These are phyloP conservation scores for Leucaena leucocephala DNA, from an alignment of 306 rosid genomes.

Conservation along the genomic window DNA sequence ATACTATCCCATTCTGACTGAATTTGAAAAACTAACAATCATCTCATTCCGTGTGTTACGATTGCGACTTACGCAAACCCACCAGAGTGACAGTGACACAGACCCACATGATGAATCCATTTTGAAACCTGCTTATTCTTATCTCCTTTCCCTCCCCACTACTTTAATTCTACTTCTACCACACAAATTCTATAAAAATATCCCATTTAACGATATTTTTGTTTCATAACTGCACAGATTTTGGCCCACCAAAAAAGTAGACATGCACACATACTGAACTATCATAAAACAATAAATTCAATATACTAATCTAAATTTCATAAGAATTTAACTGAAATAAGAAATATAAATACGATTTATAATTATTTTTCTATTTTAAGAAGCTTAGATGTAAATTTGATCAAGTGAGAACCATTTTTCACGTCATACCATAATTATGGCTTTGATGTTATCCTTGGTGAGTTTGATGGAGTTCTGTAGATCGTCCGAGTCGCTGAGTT, in stretches of 20 bases:
- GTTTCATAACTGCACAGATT: background rate
- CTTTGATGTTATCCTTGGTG: slow-evolving; percentile 83
- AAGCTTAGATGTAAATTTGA: too few species aligned
- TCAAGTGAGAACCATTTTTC: background rate
- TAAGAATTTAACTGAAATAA: too few species aligned
- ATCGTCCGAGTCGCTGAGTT: slow-evolving; percentile 49
- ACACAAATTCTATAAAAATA: background rate
- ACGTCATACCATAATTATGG: slow-evolving; percentile 75
- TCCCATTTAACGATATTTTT: background rate
- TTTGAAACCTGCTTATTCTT: background rate
- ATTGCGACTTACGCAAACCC: background rate
- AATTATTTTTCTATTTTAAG: too few species aligned
- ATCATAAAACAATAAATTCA: background rate
- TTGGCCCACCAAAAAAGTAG: background rate
- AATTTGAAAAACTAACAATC: background rate
- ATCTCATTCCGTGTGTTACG: background rate
- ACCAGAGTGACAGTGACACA: background rate
- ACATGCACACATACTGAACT: background rate
- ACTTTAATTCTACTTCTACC: background rate
- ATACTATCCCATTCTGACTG: background rate
- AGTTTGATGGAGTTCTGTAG: slow-evolving; percentile 60
- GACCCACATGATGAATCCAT: background rate
- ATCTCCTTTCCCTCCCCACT: background rate
- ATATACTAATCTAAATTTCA: background rate
- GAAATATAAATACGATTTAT: too few species aligned